Evolutionary conservation across 179 eudicot species (phyloP).

Genomic region (Amaranthus tricolor): DNA sequence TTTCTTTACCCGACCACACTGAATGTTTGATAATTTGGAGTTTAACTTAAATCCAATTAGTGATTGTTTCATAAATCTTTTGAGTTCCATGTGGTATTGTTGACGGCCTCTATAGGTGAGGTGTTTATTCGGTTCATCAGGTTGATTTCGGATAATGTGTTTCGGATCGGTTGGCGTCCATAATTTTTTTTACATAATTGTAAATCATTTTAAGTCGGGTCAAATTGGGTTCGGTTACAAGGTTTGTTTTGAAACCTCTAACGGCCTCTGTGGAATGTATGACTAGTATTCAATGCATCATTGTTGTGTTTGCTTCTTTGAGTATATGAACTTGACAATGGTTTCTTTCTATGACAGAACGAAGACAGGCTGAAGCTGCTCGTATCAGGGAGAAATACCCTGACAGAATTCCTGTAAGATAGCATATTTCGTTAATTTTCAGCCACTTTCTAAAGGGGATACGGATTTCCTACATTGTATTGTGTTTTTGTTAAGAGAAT

Average conservation of each 20-base stretch:
- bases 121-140: not conserved
- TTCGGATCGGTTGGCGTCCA: too few relatives aligned
- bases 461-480: not conserved
- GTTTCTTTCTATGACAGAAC: slow-evolving; percentile 18
- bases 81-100: too few relatives aligned
- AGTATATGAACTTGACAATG: not conserved
- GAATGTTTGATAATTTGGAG: too few relatives aligned
- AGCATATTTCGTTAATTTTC: not conserved
- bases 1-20: too few relatives aligned
- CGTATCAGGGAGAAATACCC: slow-evolving; percentile 42
- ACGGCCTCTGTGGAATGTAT: not conserved
- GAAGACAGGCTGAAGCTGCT: slow-evolving; percentile 40
- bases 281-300: not conserved
- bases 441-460: not conserved
- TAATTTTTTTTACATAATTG: too few relatives aligned
- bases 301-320: not conserved
- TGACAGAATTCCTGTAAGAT: slow-evolving; percentile 38
- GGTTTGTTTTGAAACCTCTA: not conserved
- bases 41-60: too few relatives aligned
- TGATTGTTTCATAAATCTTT: too few relatives aligned
- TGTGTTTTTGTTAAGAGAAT: not conserved
- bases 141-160: too few relatives aligned
- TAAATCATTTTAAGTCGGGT: too few relatives aligned
- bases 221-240: too few relatives aligned
- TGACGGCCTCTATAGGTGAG: not conserved